Conservation (phyloP, 192 early-diverging fungal genomes). For the Rhizophagus clarus region DNA sequence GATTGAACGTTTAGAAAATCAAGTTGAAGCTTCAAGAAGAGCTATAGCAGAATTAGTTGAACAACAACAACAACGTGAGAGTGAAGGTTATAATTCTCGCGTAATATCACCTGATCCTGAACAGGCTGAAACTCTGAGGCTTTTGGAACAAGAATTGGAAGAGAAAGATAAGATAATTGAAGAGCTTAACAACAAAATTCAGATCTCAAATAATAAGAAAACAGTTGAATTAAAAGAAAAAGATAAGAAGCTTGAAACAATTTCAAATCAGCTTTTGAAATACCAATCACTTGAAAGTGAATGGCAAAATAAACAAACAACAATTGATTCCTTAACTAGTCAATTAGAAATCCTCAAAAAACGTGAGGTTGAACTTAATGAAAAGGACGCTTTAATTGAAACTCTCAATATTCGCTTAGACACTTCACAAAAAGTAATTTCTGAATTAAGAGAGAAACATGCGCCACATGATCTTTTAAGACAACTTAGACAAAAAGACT, state of each 20-base stretch:
- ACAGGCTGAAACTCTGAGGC: not conserved
- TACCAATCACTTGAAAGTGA: conserved; percentile 23
- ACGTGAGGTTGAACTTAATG: conserved; percentile 21
- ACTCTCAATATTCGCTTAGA: conserved; percentile 29
- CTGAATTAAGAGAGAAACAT: conserved; percentile 32
- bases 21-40: conserved; percentile 12
- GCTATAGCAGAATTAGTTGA: conserved; percentile 24
- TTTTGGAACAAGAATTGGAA: conserved; percentile 13
- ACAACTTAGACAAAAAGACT: conserved; percentile 33
- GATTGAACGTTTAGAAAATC: conserved; percentile 16
- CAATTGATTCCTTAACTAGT: not conserved
- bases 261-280: conserved; percentile 10
- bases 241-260: not conserved
- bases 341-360: conserved; percentile 14
- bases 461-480: conserved; percentile 32
- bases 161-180: conserved; percentile 7
- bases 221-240: conserved; percentile 1
- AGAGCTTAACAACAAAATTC: not conserved
- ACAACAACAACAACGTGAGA: conserved; percentile 2
- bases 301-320: conserved; percentile 24
- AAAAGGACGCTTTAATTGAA: conserved; percentile 31
- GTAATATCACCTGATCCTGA: not conserved
- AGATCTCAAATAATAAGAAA: not conserved
- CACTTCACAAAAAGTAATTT: conserved; percentile 31
- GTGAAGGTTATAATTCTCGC: not conserved